These are phyloP conservation scores for Aspergillus persii DNA, from an alignment of 2,329 filamentous ascomycete species.

Conservation along the genomic window DNA sequence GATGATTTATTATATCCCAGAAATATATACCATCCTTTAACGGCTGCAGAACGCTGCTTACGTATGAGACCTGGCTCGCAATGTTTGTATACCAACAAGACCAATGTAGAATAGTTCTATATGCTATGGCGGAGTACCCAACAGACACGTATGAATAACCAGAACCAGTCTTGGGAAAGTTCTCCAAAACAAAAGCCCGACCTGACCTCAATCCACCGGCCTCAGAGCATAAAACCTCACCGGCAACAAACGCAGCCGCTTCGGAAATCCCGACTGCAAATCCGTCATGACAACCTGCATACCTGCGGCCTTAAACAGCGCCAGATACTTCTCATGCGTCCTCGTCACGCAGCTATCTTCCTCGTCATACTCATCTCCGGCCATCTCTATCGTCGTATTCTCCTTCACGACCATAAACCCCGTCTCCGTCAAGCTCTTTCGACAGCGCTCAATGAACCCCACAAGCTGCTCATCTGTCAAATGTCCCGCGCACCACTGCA, in stretches of 20 bases:
- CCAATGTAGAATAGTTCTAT: too few relatives aligned
- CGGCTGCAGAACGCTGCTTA: too few relatives aligned
- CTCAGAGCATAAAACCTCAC: slow-evolving; percentile 78
- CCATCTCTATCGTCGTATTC: slow-evolving; percentile 62
- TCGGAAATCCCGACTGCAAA: slow-evolving; percentile 69
- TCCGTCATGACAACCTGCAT: slow-evolving; percentile 68
- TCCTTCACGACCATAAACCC: slow-evolving; percentile 74
- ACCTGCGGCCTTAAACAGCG: slow-evolving; percentile 67
- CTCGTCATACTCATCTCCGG: slow-evolving; percentile 71
- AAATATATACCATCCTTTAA: too few relatives aligned
- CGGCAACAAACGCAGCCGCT: slow-evolving; percentile 61
- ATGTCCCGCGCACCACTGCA: slow-evolving; percentile 86
- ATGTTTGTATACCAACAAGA: too few relatives aligned
- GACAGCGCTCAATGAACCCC: slow-evolving; percentile 63
- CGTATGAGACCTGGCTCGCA: too few relatives aligned
- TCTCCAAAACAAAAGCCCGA: too few relatives aligned
- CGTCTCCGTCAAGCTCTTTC: slow-evolving; percentile 43
- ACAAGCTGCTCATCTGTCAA: slow-evolving; percentile 72
- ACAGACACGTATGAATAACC: too few relatives aligned
- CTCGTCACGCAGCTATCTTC: slow-evolving; percentile 76
- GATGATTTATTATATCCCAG: too few relatives aligned
- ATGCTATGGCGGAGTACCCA: too few relatives aligned
- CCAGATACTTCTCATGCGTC: slow-evolving; percentile 68
- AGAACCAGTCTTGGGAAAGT: too few relatives aligned
- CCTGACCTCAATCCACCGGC: slow-evolving; percentile 35